Percentiles rank a stretch among this genome's conserved stretches.
phyloP scores from a whole-genome alignment of 441 rosid genomes.

The Corymbia citriodora region DNA sequence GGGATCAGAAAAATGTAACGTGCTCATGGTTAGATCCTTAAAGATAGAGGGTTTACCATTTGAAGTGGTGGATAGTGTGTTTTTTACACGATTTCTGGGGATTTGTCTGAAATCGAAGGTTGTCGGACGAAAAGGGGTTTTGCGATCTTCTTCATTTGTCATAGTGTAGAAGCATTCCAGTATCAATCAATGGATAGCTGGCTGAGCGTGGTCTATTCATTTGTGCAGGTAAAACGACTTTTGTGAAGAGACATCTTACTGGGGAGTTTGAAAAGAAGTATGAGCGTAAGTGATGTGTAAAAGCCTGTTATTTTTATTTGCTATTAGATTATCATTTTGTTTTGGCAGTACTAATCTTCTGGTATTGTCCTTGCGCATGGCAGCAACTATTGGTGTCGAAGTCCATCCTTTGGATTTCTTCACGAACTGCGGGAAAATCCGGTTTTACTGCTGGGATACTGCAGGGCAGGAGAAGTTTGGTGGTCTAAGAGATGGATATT shows the following conservation, averaged over 20 bases:
- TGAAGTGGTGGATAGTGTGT: no score
- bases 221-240: no score
- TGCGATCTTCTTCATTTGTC: no score
- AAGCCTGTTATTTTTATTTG: background rate
- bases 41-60: background rate
- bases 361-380: background rate
- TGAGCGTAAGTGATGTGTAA: constrained; percentile 45
- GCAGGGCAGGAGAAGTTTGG: constrained; percentile 68
- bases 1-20: background rate
- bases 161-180: no score
- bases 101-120: no score
- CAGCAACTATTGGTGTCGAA: constrained; percentile 78
- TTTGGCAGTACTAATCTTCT: background rate
- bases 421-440: constrained; percentile 58
- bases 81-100: no score
- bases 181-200: no score
- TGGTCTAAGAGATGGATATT: constrained; percentile 67
- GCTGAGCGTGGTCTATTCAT: no score
- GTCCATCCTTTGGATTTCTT: constrained; percentile 71
- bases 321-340: background rate
- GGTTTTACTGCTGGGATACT: constrained; percentile 75
- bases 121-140: no score
- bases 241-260: constrained; percentile 50
- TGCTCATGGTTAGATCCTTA: background rate
- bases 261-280: constrained; percentile 80